phyloP scores from a whole-genome alignment of 1,284 basidiomycete genomes.

The Cryptococcus wingfieldii region DNA sequence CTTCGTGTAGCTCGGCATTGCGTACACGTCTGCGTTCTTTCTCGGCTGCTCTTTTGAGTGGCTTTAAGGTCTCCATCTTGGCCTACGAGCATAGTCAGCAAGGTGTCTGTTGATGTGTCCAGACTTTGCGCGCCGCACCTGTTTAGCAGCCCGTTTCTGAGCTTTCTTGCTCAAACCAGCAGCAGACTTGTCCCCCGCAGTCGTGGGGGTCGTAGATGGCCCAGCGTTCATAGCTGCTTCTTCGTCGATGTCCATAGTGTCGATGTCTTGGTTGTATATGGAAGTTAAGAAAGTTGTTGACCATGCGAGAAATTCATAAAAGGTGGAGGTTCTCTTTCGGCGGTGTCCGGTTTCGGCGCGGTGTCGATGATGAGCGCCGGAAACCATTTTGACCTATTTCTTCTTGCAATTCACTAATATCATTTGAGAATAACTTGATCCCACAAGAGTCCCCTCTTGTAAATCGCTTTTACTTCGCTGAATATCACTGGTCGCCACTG shows the following conservation, averaged over 20 bases:
- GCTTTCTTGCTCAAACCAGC: slow-evolving; percentile 34
- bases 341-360: not conserved
- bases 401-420: not conserved
- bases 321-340: not conserved
- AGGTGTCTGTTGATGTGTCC: not conserved
- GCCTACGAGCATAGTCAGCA: slow-evolving; percentile 13
- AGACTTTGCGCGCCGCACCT: slow-evolving; percentile 23
- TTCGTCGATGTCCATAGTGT: slow-evolving; percentile 15
- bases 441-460: no score
- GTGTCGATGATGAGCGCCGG: not conserved
- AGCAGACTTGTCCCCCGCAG: not conserved
- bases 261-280: not conserved
- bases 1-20: slow-evolving; percentile 17
- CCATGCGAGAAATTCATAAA: not conserved
- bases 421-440: not conserved
- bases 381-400: not conserved
- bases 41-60: slow-evolving; percentile 34
- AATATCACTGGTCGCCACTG: not conserved
- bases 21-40: slow-evolving; percentile 26
- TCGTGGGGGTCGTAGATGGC: not conserved
- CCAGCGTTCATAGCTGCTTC: slow-evolving; percentile 13
- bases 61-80: slow-evolving; percentile 21
- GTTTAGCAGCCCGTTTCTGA: slow-evolving; percentile 31
- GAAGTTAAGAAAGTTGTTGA: not conserved
- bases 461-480: not conserved